A percentile compares a stretch with the other conserved stretches of the same genome.
Conservation (phyloP, 2,329 filamentous ascomycete species). For the Fusarium staphyleae region DNA sequence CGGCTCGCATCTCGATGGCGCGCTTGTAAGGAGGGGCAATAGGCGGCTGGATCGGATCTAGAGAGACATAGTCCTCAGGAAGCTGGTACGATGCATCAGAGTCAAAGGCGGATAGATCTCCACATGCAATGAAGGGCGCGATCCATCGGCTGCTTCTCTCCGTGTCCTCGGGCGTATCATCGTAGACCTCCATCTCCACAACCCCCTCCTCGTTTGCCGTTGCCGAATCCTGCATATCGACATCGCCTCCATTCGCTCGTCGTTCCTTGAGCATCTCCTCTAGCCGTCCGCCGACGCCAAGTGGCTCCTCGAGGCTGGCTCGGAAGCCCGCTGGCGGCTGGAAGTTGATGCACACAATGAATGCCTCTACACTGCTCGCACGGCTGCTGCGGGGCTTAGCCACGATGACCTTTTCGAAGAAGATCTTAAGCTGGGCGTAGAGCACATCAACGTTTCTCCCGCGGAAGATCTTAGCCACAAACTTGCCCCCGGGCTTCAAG, state of each 20-base stretch:
- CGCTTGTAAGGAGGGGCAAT: slow-evolving; percentile 95
- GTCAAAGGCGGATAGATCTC: slow-evolving; percentile 92
- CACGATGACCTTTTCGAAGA: slow-evolving; percentile 84
- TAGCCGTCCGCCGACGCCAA: slow-evolving; percentile 69
- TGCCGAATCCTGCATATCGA: slow-evolving; percentile 54
- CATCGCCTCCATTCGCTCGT: slow-evolving; percentile 43
- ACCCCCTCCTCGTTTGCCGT: slow-evolving; percentile 46
- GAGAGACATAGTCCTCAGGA: slow-evolving; percentile 82
- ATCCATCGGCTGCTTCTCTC: slow-evolving; percentile 73
- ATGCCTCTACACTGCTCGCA: slow-evolving; percentile 96
- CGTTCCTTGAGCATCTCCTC: slow-evolving; percentile 57
- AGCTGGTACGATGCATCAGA: slow-evolving; percentile 93
- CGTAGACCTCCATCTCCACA: slow-evolving; percentile 60
- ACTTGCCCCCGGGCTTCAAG: slow-evolving; percentile 89
- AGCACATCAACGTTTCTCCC: slow-evolving; percentile 95
- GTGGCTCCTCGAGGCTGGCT: slow-evolving; percentile 76
- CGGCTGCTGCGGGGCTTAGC: slow-evolving; percentile 93
- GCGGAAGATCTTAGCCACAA: slow-evolving; percentile 97
- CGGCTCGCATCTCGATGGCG: slow-evolving; percentile 75
- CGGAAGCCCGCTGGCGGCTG: slow-evolving; percentile 77
- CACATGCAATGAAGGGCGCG: slow-evolving; percentile 95
- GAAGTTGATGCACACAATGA: slow-evolving; percentile 94
- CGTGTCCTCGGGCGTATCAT: slow-evolving; percentile 43
- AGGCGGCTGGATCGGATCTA: slow-evolving; percentile 93
- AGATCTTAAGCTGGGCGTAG: slow-evolving; percentile 90